Base-by-base conservation (phyloP, 2,329 filamentous ascomycete species). In the Sporothrix luriei region DNA sequence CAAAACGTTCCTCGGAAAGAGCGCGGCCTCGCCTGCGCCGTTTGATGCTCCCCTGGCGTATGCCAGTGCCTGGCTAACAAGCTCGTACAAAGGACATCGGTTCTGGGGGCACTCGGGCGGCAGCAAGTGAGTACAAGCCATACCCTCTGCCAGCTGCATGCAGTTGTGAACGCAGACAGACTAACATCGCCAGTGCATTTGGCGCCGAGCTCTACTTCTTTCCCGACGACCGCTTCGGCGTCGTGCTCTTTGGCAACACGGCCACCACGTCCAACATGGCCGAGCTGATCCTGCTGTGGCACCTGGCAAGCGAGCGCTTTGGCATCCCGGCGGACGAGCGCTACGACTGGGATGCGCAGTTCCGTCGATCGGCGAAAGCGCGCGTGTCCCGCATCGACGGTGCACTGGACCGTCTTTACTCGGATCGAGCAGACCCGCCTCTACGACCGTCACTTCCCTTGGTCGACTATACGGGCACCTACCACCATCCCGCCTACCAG, bases 201-300 rank as follows among this genome's bases (percentile, higher is more conserved):
- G 82, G 80, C 4, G 78, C 82, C 0, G 74, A 79, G 48, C 76
- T 84, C 33, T 78, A 78, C 64, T 82, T 83, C 73, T 76, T 85
- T 59, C 83, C 84, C 0, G 77, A 78, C 13, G 69, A 79, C 24
- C 76, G 79, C 5, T 85, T 78, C 71, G 82, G 81, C 3, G 74
- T 84, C 13, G 78, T 82, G 4, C 73, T 78, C 19, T 75, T 85
- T 71, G 80, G 74, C 1, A 87, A 86, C 68, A 83, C 81, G 26
- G 80, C 78, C 10, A 14, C 74, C 5, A 80, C 78, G 3, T 80
- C 80, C 2, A 82, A 81, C 59, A 71, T 71, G 2, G 78, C 72
- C 57, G 79, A 78, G 26, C 64, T 73, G 54, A 74, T 76, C 11
- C 64, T 83, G 26, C 72, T 78, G 14, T 83, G 78, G 75, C 75